Conservation (phyloP, 2,329 filamentous ascomycete species). For the Blumeria graminis region DNA sequence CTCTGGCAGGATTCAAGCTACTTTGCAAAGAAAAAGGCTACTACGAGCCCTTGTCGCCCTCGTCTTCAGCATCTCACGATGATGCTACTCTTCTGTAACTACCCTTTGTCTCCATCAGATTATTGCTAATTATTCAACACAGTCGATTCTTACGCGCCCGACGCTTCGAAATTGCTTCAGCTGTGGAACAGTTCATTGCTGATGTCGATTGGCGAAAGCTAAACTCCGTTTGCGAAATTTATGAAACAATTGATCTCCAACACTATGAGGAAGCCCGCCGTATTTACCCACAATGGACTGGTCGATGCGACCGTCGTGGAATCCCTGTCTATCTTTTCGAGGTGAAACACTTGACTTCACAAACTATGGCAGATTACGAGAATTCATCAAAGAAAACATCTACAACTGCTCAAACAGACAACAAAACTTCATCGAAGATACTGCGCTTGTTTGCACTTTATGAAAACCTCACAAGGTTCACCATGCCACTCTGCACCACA, state of each 20-base stretch:
- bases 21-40: slow-evolving; percentile 39
- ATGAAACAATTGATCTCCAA: slow-evolving; percentile 64
- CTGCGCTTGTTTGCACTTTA: slow-evolving; percentile 79
- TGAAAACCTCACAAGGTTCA: slow-evolving; percentile 74
- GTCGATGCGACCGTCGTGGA: slow-evolving; percentile 67
- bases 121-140: slow-evolving; percentile 4
- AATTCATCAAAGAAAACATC: slow-evolving; percentile 29
- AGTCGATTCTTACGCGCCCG: slow-evolving; percentile 73
- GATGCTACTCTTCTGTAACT: slow-evolving; percentile 48
- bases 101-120: background rate
- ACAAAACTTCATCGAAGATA: slow-evolving; percentile 48
- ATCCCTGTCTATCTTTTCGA: slow-evolving; percentile 86
- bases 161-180: slow-evolving; percentile 54
- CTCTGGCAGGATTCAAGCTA: slow-evolving; percentile 48
- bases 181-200: slow-evolving; percentile 61
- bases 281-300: slow-evolving; percentile 90
- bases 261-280: slow-evolving; percentile 60
- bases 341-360: slow-evolving; percentile 59
- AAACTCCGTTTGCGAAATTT: slow-evolving; percentile 55
- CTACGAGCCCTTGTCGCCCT: slow-evolving; percentile 24
- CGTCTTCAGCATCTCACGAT: slow-evolving; percentile 33
- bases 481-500: slow-evolving; percentile 61
- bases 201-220: slow-evolving; percentile 71
- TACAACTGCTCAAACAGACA: slow-evolving; percentile 36
- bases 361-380: slow-evolving; percentile 60